Percentiles rank a stretch among this genome's conserved stretches.
Evolutionary conservation across 2,329 filamentous ascomycete genomes (phyloP).

Genomic region (Colletotrichum horii): DNA sequence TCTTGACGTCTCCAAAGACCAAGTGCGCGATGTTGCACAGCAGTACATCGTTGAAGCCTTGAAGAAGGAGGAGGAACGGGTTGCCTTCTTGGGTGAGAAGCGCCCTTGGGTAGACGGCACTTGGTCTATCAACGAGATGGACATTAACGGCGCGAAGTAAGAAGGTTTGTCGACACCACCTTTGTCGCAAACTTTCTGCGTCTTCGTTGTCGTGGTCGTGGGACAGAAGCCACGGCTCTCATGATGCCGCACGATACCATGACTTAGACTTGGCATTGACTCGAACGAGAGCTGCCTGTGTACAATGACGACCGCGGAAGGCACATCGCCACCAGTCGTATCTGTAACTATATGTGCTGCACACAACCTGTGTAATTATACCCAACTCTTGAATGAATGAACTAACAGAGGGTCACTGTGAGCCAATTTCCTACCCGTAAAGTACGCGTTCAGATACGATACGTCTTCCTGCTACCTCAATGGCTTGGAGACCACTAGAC

Average conservation of each 20-base stretch:
- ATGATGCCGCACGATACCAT: not conserved
- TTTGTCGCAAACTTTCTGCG: not conserved
- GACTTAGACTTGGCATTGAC: not conserved
- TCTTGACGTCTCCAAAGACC: constrained; percentile 81
- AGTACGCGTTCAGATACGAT: constrained; percentile 67
- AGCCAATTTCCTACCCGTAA: not conserved
- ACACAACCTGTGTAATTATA: constrained; percentile 19
- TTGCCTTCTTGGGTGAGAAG: constrained; percentile 82
- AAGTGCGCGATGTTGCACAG: constrained; percentile 83
- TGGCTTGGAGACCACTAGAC: constrained; percentile 65
- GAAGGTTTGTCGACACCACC: not conserved
- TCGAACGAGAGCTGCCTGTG: not conserved
- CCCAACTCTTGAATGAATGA: constrained; percentile 13
- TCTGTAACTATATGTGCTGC: constrained; percentile 18
- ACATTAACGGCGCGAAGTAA: constrained; percentile 55
- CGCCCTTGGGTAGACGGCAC: constrained; percentile 76
- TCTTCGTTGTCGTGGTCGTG: not conserved
- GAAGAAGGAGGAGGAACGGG: constrained; percentile 62
- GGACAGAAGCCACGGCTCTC: not conserved
- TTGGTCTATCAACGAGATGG: constrained; percentile 81
- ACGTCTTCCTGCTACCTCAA: constrained; percentile 60
- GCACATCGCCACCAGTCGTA: not conserved
- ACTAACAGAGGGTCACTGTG: not conserved
- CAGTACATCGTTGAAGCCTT: constrained; percentile 77
- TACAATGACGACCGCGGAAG: not conserved